Evolutionary conservation across 805 yeast species (phyloP).

Genomic region (Schwanniomyces sp.): DNA sequence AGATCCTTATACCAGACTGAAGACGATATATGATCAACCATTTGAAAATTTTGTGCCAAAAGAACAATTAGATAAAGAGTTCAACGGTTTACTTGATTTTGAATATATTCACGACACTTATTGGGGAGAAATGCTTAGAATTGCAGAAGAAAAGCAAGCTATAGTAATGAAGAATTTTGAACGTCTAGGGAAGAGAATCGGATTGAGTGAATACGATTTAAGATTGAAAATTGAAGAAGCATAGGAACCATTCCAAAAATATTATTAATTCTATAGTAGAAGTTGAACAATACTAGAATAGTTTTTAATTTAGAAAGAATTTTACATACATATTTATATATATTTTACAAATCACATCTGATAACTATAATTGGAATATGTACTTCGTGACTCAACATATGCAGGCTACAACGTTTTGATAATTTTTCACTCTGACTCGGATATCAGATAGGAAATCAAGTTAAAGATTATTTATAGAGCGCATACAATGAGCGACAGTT

Average conservation of each 20-base stretch:
- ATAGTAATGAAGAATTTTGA: conserved; percentile 36
- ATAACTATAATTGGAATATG: too few relatives aligned
- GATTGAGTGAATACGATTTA: conserved; percentile 55
- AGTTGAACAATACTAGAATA: too few relatives aligned
- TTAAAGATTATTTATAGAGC: background rate
- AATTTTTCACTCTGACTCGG: background rate
- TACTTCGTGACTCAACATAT: too few relatives aligned
- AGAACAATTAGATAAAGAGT: conserved; percentile 50
- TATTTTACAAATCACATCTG: too few relatives aligned
- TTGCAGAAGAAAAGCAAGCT: conserved; percentile 38
- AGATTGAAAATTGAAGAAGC: conserved; percentile 19
- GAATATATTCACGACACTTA: conserved; percentile 52
- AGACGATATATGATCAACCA: conserved; percentile 58
- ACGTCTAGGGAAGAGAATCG: conserved; percentile 48
- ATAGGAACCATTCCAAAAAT: background rate
- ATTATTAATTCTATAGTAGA: too few relatives aligned
- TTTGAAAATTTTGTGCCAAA: conserved; percentile 54
- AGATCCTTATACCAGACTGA: conserved; percentile 59
- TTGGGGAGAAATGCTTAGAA: conserved; percentile 50
- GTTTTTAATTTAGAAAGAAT: too few relatives aligned
- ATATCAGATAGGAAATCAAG: background rate
- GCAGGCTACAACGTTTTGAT: background rate
- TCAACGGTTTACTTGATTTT: conserved; percentile 51
- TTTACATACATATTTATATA: too few relatives aligned
- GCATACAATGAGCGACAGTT: conserved; percentile 1